Percentiles rank a stretch among this genome's conserved stretches.
Evolutionary conservation across 73 alveolate species (phyloP).

Genomic region (Stentor roeselii): DNA sequence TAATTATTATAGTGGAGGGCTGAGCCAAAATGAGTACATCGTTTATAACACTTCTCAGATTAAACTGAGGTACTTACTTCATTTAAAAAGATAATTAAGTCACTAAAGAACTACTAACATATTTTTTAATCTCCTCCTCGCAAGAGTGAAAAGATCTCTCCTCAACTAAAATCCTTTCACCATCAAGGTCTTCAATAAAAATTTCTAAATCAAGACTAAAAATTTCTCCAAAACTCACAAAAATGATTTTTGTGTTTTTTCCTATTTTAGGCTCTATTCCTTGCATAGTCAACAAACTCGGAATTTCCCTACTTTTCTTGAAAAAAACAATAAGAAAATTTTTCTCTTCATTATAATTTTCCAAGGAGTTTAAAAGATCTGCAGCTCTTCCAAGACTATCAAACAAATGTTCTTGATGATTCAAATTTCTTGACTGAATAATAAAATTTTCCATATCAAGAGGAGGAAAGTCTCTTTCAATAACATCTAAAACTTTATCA

Average conservation of each 20-base stretch:
- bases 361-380: neutral
- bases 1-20: neutral
- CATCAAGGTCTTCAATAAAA: neutral
- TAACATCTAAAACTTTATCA: neutral
- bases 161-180: neutral
- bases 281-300: neutral
- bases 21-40: conserved; percentile 51
- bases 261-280: neutral
- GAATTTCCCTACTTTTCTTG: neutral
- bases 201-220: neutral
- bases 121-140: too few relatives aligned
- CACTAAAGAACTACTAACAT: too few relatives aligned
- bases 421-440: neutral
- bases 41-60: conserved; percentile 66
- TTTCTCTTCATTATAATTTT: neutral
- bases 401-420: neutral
- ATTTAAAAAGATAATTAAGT: too few relatives aligned
- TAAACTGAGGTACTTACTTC: conserved; percentile 52
- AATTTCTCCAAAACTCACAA: neutral
- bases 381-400: neutral
- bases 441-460: conserved; percentile 15
- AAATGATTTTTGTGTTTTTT: too few relatives aligned
- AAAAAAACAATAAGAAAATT: neutral
- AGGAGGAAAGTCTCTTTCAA: conserved; percentile 1
- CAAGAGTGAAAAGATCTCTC: too few relatives aligned